phyloP scores from a whole-genome alignment of 169 alveolate genomes.

The Prorocentrum cordatum region DNA sequence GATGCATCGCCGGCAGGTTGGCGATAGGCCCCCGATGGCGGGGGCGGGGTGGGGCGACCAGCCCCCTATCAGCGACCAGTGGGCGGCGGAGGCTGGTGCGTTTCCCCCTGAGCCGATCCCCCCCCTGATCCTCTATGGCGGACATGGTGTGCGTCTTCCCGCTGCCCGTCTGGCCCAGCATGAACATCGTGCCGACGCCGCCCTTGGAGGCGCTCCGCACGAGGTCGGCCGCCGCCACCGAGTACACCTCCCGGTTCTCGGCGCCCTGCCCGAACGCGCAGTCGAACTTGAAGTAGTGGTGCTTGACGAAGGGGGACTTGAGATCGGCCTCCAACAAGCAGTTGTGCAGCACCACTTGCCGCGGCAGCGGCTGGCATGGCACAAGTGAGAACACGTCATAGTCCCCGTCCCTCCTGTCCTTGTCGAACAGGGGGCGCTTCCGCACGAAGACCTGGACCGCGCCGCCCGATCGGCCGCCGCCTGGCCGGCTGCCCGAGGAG shows the following conservation, averaged over 20 bases:
- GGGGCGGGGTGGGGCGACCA: no score
- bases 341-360: constrained; percentile 40
- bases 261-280: not conserved
- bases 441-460: constrained; percentile 35
- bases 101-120: no score
- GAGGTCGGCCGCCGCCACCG: not conserved
- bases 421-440: constrained; percentile 60
- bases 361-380: not conserved
- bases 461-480: no score
- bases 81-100: no score
- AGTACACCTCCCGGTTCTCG: constrained; percentile 7
- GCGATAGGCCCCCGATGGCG: no score
- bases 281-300: constrained; percentile 32
- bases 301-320: constrained; percentile 61
- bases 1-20: no score
- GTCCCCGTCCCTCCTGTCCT: constrained; percentile 31
- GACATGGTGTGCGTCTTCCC: constrained; percentile 71
- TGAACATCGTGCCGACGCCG: constrained; percentile 45
- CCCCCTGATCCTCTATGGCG: constrained; percentile 65
- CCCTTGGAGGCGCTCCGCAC: constrained; percentile 29
- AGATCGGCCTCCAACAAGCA: constrained; percentile 71
- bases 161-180: constrained; percentile 70
- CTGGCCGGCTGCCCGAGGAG: no score
- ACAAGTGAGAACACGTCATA: constrained; percentile 16
- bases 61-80: no score